Evolutionary conservation across 257 asterid species (phyloP).

Genomic region (Nicotiana otophora): DNA sequence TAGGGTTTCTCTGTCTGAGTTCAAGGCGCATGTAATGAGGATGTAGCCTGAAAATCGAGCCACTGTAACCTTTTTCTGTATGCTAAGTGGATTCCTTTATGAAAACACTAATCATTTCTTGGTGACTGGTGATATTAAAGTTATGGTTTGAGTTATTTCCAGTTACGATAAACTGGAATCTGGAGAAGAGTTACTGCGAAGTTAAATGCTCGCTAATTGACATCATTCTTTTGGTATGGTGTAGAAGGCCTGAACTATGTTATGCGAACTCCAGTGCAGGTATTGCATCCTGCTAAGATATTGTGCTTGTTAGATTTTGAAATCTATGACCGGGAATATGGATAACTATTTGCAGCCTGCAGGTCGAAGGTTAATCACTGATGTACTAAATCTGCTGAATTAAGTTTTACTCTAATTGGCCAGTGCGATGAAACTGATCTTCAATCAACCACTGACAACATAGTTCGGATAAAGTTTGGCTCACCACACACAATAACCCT

Average conservation of each 20-base stretch:
- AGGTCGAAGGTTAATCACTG: not conserved
- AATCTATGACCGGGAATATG: not conserved
- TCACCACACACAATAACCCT: not conserved
- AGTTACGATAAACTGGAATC: not conserved
- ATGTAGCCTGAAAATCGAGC: not conserved
- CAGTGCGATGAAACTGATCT: not conserved
- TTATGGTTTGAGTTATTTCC: not conserved
- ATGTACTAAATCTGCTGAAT: not conserved
- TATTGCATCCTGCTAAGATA: not conserved
- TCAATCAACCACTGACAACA: not conserved
- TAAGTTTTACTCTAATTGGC: not conserved
- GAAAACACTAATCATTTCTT: not conserved
- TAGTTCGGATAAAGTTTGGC: not conserved
- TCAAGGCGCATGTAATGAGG: not conserved
- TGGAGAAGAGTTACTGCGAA: not conserved
- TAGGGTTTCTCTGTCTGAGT: not conserved
- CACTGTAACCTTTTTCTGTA: not conserved
- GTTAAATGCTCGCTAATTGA: not conserved
- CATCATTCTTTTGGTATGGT: not conserved
- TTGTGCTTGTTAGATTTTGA: not conserved
- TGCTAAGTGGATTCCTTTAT: not conserved
- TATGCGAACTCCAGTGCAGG: not conserved
- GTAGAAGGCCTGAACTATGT: not conserved
- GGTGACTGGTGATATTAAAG: not conserved
- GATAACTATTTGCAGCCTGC: no score